Conservation (phyloP, 2,329 filamentous ascomycete species). For the Lachnellula cervina region DNA sequence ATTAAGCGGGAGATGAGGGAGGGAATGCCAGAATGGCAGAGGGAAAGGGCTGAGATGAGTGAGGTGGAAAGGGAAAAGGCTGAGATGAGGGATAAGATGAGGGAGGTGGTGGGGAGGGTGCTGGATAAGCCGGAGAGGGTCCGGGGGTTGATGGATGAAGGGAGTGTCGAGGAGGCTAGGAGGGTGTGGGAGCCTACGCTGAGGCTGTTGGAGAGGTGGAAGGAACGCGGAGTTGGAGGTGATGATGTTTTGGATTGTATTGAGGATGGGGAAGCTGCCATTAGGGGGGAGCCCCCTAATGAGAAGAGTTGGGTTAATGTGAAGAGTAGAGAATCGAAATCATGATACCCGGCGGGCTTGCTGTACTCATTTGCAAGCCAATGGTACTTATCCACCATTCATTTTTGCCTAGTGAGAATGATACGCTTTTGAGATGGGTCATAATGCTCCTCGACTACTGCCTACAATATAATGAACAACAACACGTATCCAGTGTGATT, state of each 20-base stretch:
- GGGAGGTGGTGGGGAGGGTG: slow-evolving; percentile 20
- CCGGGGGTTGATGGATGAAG: slow-evolving; percentile 52
- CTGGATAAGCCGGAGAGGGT: slow-evolving; percentile 40
- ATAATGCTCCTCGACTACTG: no score
- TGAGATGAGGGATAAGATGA: slow-evolving; percentile 55
- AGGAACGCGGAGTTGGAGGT: slow-evolving; percentile 30
- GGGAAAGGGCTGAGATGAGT: slow-evolving; percentile 43
- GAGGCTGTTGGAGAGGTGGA: slow-evolving; percentile 28
- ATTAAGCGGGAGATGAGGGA: slow-evolving; percentile 26
- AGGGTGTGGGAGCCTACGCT: slow-evolving; percentile 33
- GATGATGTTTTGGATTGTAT: slow-evolving; percentile 30
- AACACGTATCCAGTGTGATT: no score
- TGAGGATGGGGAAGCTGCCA: slow-evolving; percentile 31
- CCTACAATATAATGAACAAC: no score
- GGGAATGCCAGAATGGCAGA: slow-evolving; percentile 29
- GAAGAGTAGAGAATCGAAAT: slow-evolving; percentile 9
- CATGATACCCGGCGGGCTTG: slow-evolving; percentile 10
- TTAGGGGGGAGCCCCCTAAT: slow-evolving; percentile 25
- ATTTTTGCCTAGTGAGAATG: not conserved
- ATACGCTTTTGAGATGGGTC: no score
- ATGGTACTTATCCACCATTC: not conserved
- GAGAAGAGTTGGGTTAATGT: slow-evolving; percentile 23
- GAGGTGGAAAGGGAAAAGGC: slow-evolving; percentile 54
- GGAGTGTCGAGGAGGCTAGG: slow-evolving; percentile 58
- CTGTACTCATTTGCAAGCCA: not conserved